A percentile compares a stretch with the other conserved stretches of the same genome.
Conservation (phyloP, 306 rosid species). For the Echinosophora koreensis region DNA sequence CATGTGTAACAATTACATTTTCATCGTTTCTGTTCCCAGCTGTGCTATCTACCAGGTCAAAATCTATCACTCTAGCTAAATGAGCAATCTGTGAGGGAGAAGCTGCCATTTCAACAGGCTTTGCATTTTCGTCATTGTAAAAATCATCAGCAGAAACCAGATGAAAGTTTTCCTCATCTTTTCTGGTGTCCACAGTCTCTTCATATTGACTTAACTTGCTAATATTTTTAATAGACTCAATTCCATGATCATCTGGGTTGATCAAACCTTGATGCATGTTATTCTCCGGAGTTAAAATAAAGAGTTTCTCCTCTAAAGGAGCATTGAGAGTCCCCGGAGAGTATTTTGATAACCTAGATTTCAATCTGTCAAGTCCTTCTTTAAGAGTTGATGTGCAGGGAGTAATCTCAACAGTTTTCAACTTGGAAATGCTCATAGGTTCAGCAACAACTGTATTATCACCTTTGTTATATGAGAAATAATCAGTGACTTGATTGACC, state of each 20-base stretch:
- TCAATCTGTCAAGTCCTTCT: conserved; percentile 67
- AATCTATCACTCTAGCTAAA: conserved; percentile 50
- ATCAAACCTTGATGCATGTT: conserved; percentile 48
- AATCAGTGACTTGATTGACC: conserved; percentile 15
- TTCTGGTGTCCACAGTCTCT: conserved; percentile 41
- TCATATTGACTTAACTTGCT: conserved; percentile 52
- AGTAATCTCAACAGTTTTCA: conserved; percentile 38
- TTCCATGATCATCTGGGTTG: conserved; percentile 46
- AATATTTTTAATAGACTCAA: conserved; percentile 43
- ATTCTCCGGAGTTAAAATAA: conserved; percentile 47
- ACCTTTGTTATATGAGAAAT: conserved; percentile 30
- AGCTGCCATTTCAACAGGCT: conserved; percentile 34
- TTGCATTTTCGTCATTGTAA: conserved; percentile 41
- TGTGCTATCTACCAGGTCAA: conserved; percentile 39
- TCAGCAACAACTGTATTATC: conserved; percentile 20
- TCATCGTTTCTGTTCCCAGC: conserved; percentile 37
- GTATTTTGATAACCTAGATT: conserved; percentile 63
- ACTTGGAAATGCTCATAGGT: too few species aligned
- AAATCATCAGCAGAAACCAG: conserved; percentile 40
- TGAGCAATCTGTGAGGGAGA: conserved; percentile 52
- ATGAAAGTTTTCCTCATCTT: conserved; percentile 43
- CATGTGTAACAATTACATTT: conserved; percentile 28
- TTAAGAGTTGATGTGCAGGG: conserved; percentile 63
- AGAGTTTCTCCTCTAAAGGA: conserved; percentile 53
- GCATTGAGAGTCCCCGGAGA: conserved; percentile 57